These are phyloP conservation scores for Aspergillus nidulans DNA, from an alignment of 495 filamentous ascomycete genomes.

Conservation along the genomic window DNA sequence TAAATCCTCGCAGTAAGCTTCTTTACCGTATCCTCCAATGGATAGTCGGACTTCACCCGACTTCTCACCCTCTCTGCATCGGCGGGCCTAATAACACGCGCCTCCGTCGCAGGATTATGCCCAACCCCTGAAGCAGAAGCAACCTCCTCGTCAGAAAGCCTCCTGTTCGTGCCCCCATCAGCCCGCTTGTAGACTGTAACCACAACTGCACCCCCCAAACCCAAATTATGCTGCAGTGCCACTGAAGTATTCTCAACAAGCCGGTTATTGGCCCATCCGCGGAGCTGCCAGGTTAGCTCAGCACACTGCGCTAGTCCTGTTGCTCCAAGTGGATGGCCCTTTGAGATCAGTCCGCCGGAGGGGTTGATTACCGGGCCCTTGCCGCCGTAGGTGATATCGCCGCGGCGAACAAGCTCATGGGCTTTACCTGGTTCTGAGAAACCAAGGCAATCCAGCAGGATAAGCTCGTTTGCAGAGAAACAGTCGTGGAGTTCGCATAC, in stretches of 20 bases:
- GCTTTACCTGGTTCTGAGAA: slow-evolving; percentile 76
- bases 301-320: slow-evolving; percentile 92
- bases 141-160: slow-evolving; percentile 54
- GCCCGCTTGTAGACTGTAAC: slow-evolving; percentile 85
- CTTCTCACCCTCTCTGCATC: slow-evolving; percentile 73
- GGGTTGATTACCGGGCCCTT: slow-evolving; percentile 80
- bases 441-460: slow-evolving; percentile 80
- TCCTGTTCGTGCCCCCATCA: slow-evolving; percentile 60
- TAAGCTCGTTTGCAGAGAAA: slow-evolving; percentile 93
- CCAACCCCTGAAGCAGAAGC: slow-evolving; percentile 64
- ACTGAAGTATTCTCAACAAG: slow-evolving; percentile 60
- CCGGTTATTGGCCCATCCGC: slow-evolving; percentile 94
- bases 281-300: slow-evolving; percentile 91
- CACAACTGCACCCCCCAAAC: slow-evolving; percentile 86
- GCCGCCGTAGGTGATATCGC: slow-evolving; percentile 90
- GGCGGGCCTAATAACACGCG: slow-evolving; percentile 71
- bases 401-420: slow-evolving; percentile 82
- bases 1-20: slow-evolving; percentile 10
- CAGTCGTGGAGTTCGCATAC: slow-evolving; percentile 96
- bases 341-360: slow-evolving; percentile 88
- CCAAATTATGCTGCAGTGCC: slow-evolving; percentile 91
- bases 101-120: slow-evolving; percentile 91
- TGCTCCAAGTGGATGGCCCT: slow-evolving; percentile 92
- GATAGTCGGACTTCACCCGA: slow-evolving; percentile 37
- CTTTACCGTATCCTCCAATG: slow-evolving; percentile 11